Evolutionary conservation across 2,329 filamentous ascomycete genomes (phyloP).

Genomic region (Thermoascus crustaceus): DNA sequence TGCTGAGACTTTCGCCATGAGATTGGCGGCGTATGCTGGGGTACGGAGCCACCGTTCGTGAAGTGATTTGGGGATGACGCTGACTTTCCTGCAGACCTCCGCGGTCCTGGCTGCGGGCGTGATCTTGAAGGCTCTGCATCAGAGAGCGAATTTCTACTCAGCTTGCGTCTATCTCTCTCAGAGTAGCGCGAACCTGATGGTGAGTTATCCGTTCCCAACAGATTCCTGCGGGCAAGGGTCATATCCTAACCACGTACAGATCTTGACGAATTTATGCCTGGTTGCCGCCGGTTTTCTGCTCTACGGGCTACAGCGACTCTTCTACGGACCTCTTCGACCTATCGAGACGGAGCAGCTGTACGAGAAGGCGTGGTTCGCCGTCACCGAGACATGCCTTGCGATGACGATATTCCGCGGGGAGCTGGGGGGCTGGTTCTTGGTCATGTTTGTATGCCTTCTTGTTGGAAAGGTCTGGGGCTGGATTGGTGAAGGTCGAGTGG

Average conservation of each 20-base stretch:
- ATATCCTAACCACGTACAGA: conserved; percentile 45
- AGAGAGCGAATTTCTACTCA: conserved; percentile 96
- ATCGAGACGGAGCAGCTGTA: conserved; percentile 96
- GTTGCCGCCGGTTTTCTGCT: conserved; percentile 72
- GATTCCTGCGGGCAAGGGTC: too few species aligned
- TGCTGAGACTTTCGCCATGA: conserved; percentile 30
- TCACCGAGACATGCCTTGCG: conserved; percentile 90
- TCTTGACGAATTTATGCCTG: conserved; percentile 83
- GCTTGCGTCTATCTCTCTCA: conserved; percentile 94
- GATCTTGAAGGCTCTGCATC: conserved; percentile 82
- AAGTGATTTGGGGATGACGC: conserved; percentile 6
- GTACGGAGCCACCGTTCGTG: conserved; percentile 27
- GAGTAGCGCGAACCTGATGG: conserved; percentile 90
- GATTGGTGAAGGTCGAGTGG: conserved; percentile 92
- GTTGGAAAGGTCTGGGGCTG: conserved; percentile 97
- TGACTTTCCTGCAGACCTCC: conserved; percentile 53
- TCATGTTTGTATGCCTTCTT: conserved; percentile 90
- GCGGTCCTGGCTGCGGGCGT: conserved; percentile 76
- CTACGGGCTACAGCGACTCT: conserved; percentile 78
- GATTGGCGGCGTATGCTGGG: conserved; percentile 45
- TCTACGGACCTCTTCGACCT: conserved; percentile 81
- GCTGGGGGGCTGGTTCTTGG: conserved; percentile 85
- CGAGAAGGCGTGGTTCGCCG: conserved; percentile 95
- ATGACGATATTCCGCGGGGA: conserved; percentile 99
- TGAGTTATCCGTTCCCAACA: too few species aligned